These are phyloP conservation scores for Metarhizium album DNA, from an alignment of 2,329 filamentous ascomycete species.

Conservation along the genomic window DNA sequence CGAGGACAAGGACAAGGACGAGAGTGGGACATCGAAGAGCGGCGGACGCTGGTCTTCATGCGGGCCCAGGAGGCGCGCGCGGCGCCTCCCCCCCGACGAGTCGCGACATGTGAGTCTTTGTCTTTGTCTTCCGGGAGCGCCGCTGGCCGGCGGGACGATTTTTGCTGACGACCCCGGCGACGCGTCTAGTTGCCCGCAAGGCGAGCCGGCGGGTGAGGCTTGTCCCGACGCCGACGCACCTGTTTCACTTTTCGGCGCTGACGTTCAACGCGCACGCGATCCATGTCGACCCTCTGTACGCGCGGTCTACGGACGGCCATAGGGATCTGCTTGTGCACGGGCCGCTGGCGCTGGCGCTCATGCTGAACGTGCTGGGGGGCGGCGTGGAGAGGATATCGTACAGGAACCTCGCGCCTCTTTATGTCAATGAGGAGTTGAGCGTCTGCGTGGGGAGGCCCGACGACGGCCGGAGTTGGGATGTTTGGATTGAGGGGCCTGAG, in stretches of 20 bases:
- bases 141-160: too few species aligned
- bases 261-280: conserved; percentile 90
- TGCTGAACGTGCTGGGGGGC: conserved; percentile 52
- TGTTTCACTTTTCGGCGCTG: conserved; percentile 85
- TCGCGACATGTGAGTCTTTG: conserved; percentile 17
- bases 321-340: conserved; percentile 74
- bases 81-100: conserved; percentile 8
- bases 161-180: too few species aligned
- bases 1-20: too few species aligned
- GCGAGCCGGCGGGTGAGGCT: conserved; percentile 39
- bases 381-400: conserved; percentile 56
- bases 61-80: conserved; percentile 17
- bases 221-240: conserved; percentile 55
- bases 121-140: neutral
- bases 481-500: conserved; percentile 53
- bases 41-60: conserved; percentile 43
- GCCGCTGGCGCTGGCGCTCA: conserved; percentile 65
- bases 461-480: conserved; percentile 37
- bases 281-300: conserved; percentile 68
- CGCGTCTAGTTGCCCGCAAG: conserved; percentile 13
- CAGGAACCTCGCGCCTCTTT: conserved; percentile 71
- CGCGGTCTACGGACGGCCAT: conserved; percentile 61
- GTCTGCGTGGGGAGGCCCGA: conserved; percentile 50
- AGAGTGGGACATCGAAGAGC: conserved; percentile 31
- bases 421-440: conserved; percentile 57